These are phyloP conservation scores for Mimosa pudica DNA, from an alignment of 306 rosid species.

Conservation along the genomic window DNA sequence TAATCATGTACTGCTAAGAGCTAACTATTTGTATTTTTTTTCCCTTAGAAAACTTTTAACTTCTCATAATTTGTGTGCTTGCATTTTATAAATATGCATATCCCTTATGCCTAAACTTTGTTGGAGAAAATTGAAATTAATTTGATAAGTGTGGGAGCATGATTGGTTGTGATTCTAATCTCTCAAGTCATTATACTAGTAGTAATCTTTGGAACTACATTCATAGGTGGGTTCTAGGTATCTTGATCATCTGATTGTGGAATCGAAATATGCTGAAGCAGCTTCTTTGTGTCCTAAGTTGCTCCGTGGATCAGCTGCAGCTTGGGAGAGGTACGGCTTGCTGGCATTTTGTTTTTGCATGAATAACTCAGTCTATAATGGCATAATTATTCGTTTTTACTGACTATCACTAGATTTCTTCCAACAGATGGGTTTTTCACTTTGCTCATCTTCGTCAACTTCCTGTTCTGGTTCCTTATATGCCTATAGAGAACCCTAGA, in stretches of 20 bases:
- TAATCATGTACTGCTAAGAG: conserved; percentile 5
- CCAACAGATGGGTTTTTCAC: conserved; percentile 85
- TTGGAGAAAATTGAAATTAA: conserved; percentile 28
- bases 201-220: neutral
- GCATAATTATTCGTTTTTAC: conserved; percentile 28
- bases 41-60: neutral
- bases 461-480: conserved; percentile 77
- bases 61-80: conserved; percentile 1
- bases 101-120: neutral
- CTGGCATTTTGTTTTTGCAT: neutral
- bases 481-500: conserved; percentile 74
- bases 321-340: conserved; percentile 79
- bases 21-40: conserved; percentile 13
- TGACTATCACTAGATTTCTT: conserved; percentile 35
- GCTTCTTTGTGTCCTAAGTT: conserved; percentile 84
- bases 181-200: conserved; percentile 24
- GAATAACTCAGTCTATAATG: neutral
- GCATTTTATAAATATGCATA: neutral
- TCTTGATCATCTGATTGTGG: conserved; percentile 92
- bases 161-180: conserved; percentile 20
- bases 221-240: conserved; percentile 82
- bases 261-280: conserved; percentile 80
- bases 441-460: conserved; percentile 90
- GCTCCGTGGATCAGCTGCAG: conserved; percentile 73
- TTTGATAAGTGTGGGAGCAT: conserved; percentile 23